phyloP scores from a whole-genome alignment of 2,329 filamentous ascomycete species.

The Fusarium sp. region DNA sequence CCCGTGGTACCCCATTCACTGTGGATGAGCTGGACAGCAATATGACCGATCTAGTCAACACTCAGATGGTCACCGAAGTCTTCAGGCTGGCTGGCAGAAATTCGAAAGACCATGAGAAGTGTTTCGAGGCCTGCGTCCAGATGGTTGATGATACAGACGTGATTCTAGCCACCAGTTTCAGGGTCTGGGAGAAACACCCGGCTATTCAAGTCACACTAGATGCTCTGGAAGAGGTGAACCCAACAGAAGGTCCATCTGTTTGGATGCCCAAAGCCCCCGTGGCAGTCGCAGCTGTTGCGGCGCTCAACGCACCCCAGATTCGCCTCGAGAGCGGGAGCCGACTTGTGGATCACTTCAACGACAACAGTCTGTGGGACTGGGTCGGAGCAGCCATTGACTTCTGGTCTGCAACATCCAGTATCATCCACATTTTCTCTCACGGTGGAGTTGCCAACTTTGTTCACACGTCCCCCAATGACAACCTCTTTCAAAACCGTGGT shows the following conservation, averaged over 20 bases:
- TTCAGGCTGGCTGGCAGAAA: constrained; percentile 9
- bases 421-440: not conserved
- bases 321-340: not conserved
- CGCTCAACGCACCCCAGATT: not conserved
- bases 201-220: not conserved
- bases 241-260: not conserved
- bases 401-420: not conserved
- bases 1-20: not conserved
- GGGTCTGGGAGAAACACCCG: not conserved
- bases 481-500: not conserved
- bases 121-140: constrained; percentile 14
- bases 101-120: not conserved
- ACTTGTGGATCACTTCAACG: not conserved
- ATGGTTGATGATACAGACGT: constrained; percentile 3
- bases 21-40: not conserved
- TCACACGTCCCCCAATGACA: not conserved
- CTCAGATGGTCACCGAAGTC: constrained; percentile 10
- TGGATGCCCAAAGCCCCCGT: constrained; percentile 7
- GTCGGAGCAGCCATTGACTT: not conserved
- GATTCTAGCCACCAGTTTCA: constrained; percentile 13
- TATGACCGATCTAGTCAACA: not conserved
- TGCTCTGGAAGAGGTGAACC: not conserved
- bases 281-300: constrained; percentile 10
- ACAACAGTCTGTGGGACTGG: not conserved
- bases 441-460: not conserved